phyloP scores from a whole-genome alignment of 139 green algal genomes.

The Picochlorum sp. region DNA sequence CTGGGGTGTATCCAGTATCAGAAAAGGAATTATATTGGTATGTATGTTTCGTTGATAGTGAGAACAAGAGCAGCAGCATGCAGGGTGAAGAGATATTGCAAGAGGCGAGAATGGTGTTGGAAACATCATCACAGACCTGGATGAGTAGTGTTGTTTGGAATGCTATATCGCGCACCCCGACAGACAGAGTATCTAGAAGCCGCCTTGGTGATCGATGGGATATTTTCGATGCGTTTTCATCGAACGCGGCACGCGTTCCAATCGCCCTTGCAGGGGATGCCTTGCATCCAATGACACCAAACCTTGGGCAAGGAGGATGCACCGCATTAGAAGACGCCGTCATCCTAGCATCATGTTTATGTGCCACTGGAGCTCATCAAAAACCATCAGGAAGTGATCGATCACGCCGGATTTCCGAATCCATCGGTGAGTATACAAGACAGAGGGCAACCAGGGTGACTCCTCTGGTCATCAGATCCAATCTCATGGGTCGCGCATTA shows the following conservation, averaged over 20 bases:
- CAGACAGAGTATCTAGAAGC: slow-evolving; percentile 28
- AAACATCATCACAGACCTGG: slow-evolving; percentile 32
- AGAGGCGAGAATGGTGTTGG: slow-evolving; percentile 32
- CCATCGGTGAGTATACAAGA: slow-evolving; percentile 45
- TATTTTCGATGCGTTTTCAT: slow-evolving; percentile 2
- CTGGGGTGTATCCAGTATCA: slow-evolving; percentile 60
- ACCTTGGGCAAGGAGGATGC: slow-evolving; percentile 53
- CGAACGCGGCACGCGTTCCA: slow-evolving; percentile 5
- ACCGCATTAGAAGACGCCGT: slow-evolving; percentile 64
- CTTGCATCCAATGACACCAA: slow-evolving; percentile 73
- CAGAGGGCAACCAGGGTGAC: slow-evolving; percentile 24
- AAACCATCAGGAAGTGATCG: neutral
- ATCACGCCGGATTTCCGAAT: slow-evolving; percentile 12
- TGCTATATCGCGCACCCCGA: slow-evolving; percentile 31
- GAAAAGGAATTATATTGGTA: slow-evolving; percentile 62
- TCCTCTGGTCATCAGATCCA: slow-evolving; percentile 33
- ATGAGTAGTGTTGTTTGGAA: slow-evolving; percentile 21
- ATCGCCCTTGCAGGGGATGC: slow-evolving; percentile 62
- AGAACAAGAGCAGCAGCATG: neutral
- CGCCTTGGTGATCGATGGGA: slow-evolving; percentile 48
- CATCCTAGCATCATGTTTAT: slow-evolving; percentile 38
- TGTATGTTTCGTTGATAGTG: slow-evolving; percentile 16
- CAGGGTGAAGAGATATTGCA: slow-evolving; percentile 16
- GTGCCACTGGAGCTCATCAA: neutral
- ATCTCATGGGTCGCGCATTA: slow-evolving; percentile 40